Evolutionary conservation across 805 yeast genomes (phyloP).

Genomic region (Candida gorgasii): DNA sequence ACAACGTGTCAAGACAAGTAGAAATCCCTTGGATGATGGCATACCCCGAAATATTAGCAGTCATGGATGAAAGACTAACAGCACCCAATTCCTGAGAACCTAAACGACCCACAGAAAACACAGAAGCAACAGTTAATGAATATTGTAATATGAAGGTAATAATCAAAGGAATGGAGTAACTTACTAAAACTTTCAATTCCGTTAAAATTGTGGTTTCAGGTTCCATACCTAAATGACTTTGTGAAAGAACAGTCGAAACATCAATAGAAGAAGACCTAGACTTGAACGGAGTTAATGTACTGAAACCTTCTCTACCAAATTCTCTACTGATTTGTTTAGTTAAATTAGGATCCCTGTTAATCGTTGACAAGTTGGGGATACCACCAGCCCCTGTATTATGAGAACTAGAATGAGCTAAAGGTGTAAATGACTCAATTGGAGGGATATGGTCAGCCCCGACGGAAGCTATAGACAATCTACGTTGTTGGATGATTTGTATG

Average conservation of each 20-base stretch:
- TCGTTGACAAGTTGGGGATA: slow-evolving; percentile 1
- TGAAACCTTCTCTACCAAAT: neutral
- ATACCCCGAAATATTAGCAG: slow-evolving; percentile 73
- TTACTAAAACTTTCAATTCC: slow-evolving; percentile 40
- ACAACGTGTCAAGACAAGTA: slow-evolving; percentile 75
- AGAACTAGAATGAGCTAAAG: neutral
- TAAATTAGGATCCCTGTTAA: slow-evolving; percentile 1
- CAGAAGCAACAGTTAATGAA: slow-evolving; percentile 73
- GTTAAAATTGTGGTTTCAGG: slow-evolving; percentile 42
- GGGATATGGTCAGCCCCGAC: slow-evolving; percentile 26
- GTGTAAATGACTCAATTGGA: neutral
- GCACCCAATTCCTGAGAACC: slow-evolving; percentile 76
- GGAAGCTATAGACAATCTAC: slow-evolving; percentile 40
- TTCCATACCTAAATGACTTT: slow-evolving; percentile 30
- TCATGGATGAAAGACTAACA: slow-evolving; percentile 72
- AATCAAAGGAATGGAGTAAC: slow-evolving; percentile 57
- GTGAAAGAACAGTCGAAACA: slow-evolving; percentile 10
- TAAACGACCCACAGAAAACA: slow-evolving; percentile 73
- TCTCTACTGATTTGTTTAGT: slow-evolving; percentile 6
- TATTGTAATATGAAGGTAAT: slow-evolving; percentile 70
- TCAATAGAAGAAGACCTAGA: slow-evolving; percentile 14
- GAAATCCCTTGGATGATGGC: slow-evolving; percentile 76
- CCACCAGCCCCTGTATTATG: neutral
- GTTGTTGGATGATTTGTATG: slow-evolving; percentile 37
- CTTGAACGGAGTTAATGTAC: slow-evolving; percentile 21